Evolutionary conservation across 2,329 filamentous ascomycete genomes (phyloP).

Genomic region (Nigrospora oryzae): DNA sequence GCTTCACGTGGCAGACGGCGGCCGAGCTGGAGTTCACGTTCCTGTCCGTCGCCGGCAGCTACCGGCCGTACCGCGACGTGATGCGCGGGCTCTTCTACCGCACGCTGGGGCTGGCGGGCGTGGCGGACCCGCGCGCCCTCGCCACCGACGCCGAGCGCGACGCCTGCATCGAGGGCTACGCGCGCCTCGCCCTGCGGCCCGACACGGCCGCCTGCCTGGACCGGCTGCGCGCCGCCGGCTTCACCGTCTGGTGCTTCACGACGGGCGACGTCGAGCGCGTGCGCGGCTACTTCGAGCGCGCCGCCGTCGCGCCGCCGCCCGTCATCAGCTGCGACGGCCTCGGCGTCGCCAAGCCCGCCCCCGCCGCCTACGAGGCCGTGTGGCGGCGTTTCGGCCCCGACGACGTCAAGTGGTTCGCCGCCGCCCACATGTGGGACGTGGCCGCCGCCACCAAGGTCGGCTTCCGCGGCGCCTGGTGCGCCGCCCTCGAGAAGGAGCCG

Average conservation of each 20-base stretch:
- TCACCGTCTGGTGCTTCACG: slow-evolving; percentile 45
- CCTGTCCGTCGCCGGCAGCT: slow-evolving; percentile 32
- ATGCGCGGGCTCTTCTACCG: slow-evolving; percentile 39
- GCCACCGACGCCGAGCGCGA: slow-evolving; percentile 32
- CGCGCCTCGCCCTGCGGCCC: slow-evolving; percentile 23
- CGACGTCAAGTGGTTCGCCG: slow-evolving; percentile 44
- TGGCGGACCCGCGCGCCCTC: slow-evolving; percentile 29
- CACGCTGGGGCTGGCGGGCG: slow-evolving; percentile 32
- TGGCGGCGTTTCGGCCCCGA: slow-evolving; percentile 27
- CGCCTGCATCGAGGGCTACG: slow-evolving; percentile 28
- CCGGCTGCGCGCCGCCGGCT: slow-evolving; percentile 33
- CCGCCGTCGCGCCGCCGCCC: slow-evolving; percentile 38
- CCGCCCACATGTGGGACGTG: slow-evolving; percentile 53
- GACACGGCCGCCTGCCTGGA: slow-evolving; percentile 31
- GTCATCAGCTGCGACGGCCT: slow-evolving; percentile 40
- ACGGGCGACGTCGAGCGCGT: slow-evolving; percentile 41
- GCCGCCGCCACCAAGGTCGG: slow-evolving; percentile 40
- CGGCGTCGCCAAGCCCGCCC: slow-evolving; percentile 40
- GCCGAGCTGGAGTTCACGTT: slow-evolving; percentile 42
- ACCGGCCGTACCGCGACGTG: slow-evolving; percentile 31
- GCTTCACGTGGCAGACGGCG: slow-evolving; percentile 35
- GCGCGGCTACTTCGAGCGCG: slow-evolving; percentile 40
- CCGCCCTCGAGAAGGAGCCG: slow-evolving; percentile 41
- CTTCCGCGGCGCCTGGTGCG: slow-evolving; percentile 44
- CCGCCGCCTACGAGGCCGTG: slow-evolving; percentile 34